Evolutionary conservation across 1,284 basidiomycete species (phyloP), one percentile per base, ranked within the genome.

Genomic region (Phylloboletellus chloephorus): DNA sequence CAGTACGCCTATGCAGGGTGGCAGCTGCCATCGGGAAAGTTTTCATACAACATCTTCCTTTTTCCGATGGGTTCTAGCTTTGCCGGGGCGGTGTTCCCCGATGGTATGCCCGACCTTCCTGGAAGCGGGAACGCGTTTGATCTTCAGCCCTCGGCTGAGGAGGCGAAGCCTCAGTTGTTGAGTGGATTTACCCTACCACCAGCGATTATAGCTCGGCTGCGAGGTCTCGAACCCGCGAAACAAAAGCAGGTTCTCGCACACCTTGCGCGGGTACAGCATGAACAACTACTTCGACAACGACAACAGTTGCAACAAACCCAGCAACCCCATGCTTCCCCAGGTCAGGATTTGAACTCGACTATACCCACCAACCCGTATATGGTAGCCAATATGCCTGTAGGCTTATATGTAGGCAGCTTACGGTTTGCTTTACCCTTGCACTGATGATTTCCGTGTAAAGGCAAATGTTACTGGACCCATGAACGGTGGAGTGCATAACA

Each of bases 1-100:
- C 46, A 84, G 81, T 83, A 72, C 42, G 77, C 77, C 10, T 58
- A 73, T 9, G 67, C 73, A 4, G 66, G 69, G 12, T 85, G 82
- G 78, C 63, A 61, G 3, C 59, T 67, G 6, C 71, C 73, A 0
- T 65, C 64, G 13, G 72, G 72, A 1, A 52, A 48, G 4, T 61
- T 65, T 22, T 66, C 67, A 22, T 68, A 68, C 33, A 77, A 74
- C 31, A 61, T 77, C 2, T 58, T 84, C 5, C 61, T 85, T 21
- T 76, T 82, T 50, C 62, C 74, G 2, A 40, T 67, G 13, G 29
- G 22, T 9, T 49, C 47, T 7, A 47, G 53, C 15, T 59, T 82
- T 11, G 63, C 60, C 3, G 79, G 72, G 7, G 73, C 72, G 0
- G 69, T 73, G 39, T 85, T 83, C 54, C 72, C 74, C 0, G 71